These are phyloP conservation scores for Rhynchosporium secalis DNA, from an alignment of 2,329 filamentous ascomycete genomes.

Conservation along the genomic window DNA sequence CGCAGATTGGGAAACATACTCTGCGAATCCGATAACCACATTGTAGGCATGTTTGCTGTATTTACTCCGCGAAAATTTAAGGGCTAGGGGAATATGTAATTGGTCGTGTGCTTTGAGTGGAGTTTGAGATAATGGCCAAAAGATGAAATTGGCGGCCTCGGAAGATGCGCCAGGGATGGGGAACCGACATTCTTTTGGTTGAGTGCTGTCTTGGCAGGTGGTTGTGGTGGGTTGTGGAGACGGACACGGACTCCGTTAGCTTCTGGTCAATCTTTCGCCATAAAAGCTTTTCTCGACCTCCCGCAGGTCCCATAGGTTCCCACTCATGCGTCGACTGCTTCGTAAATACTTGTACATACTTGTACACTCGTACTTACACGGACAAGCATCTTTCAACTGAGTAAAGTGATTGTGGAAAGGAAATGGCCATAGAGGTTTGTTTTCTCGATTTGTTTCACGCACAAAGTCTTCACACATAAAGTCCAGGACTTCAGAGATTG, in stretches of 20 bases:
- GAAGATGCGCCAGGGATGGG: constrained; percentile 15
- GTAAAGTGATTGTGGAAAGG: no score
- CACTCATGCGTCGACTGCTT: background rate
- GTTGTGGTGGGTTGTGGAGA: background rate
- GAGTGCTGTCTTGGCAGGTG: constrained; percentile 1
- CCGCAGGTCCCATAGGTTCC: background rate
- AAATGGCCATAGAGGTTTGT: constrained; percentile 1
- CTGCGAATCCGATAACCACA: constrained; percentile 96
- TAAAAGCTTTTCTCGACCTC: constrained; percentile 6
- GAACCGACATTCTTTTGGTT: constrained; percentile 10
- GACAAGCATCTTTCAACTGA: no score
- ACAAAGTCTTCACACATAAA: background rate
- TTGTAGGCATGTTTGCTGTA: constrained; percentile 49
- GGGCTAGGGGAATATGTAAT: constrained; percentile 5
- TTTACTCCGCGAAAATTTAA: background rate
- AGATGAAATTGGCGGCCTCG: constrained; percentile 20
- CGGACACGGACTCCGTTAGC: constrained; percentile 13
- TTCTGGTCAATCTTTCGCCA: background rate
- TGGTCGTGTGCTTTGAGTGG: constrained; percentile 14
- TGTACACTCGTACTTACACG: background rate
- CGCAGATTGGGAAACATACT: constrained; percentile 59
- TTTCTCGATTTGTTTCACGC: background rate
- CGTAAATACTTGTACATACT: background rate
- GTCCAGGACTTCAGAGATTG: constrained; percentile 25
- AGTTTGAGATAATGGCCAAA: constrained; percentile 20